phyloP scores from a whole-genome alignment of 1,284 basidiomycete species.

The Rhizoctonia solani region DNA sequence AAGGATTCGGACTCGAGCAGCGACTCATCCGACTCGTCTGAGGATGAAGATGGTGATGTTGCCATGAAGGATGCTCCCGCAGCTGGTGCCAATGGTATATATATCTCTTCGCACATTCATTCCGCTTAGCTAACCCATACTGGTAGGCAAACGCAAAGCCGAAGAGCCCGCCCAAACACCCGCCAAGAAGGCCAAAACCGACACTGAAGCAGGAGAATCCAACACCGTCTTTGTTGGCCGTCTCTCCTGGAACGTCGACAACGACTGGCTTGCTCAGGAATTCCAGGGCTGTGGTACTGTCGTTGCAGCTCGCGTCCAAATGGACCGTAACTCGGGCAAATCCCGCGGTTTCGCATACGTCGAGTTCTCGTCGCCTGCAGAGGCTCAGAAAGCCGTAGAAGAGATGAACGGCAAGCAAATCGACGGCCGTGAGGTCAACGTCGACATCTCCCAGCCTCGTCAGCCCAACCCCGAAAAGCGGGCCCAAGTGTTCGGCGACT shows the following conservation, averaged over 20 bases:
- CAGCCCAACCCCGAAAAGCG: slow-evolving; percentile 67
- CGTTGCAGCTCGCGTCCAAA: slow-evolving; percentile 84
- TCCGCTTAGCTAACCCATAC: slow-evolving; percentile 36
- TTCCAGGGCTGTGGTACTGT: slow-evolving; percentile 91
- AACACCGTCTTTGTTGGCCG: slow-evolving; percentile 90
- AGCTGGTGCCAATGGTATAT: slow-evolving; percentile 45
- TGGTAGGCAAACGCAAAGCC: slow-evolving; percentile 82
- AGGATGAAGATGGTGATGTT: slow-evolving; percentile 53
- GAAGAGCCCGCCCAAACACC: slow-evolving; percentile 62
- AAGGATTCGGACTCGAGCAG: slow-evolving; percentile 42
- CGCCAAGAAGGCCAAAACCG: slow-evolving; percentile 83
- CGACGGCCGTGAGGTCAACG: slow-evolving; percentile 86
- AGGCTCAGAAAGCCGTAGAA: slow-evolving; percentile 69
- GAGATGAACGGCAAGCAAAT: slow-evolving; percentile 80
- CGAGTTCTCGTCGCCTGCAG: slow-evolving; percentile 69
- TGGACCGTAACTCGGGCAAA: slow-evolving; percentile 85
- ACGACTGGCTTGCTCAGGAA: slow-evolving; percentile 92
- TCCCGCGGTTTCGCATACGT: slow-evolving; percentile 96
- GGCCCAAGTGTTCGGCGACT: slow-evolving; percentile 77
- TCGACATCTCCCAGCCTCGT: slow-evolving; percentile 77
- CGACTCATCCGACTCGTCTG: slow-evolving; percentile 40
- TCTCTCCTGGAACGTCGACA: slow-evolving; percentile 97
- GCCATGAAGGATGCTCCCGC: slow-evolving; percentile 59
- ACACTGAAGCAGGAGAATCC: slow-evolving; percentile 52
- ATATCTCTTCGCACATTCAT: slow-evolving; percentile 22